Percentiles rank a stretch among this genome's conserved stretches.
Conservation (phyloP, 352 stramenopile genomes). For the Phytopythium oedochilum region DNA sequence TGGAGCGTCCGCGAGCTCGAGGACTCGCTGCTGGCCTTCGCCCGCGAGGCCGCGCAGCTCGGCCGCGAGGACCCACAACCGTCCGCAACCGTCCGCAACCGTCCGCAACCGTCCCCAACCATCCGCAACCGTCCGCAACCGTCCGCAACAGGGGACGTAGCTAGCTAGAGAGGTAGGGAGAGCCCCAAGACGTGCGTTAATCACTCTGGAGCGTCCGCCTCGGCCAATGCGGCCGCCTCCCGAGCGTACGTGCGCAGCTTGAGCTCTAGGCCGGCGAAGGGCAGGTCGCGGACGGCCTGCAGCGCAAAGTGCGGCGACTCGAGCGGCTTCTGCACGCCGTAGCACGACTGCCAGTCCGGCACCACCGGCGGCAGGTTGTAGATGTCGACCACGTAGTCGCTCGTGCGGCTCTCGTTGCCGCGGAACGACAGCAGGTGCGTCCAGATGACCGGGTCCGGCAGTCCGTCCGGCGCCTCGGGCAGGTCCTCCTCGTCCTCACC, state of each 20-base stretch:
- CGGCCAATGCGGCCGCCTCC: conserved; percentile 11
- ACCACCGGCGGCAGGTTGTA: conserved; percentile 29
- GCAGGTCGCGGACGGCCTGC: conserved; percentile 15
- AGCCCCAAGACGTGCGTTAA: too few species aligned
- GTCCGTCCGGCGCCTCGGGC: conserved; percentile 14
- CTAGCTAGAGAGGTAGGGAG: too few species aligned
- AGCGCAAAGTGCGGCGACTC: conserved; percentile 29
- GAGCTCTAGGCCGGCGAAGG: conserved; percentile 22
- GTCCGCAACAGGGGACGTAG: too few species aligned
- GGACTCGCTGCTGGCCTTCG: not conserved
- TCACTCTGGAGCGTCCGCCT: too few species aligned
- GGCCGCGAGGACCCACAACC: too few species aligned
- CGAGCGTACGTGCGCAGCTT: conserved; percentile 19
- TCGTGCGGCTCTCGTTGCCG: conserved; percentile 25
- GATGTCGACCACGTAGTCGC: conserved; percentile 51
- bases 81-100: too few species aligned
- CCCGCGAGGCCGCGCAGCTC: not conserved
- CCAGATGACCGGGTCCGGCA: conserved; percentile 49
- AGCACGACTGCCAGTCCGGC: conserved; percentile 47
- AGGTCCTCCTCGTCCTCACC: not conserved
- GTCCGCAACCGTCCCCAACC: too few species aligned
- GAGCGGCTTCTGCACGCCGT: conserved; percentile 26
- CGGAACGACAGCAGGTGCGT: conserved; percentile 59
- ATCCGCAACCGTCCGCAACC: too few species aligned
- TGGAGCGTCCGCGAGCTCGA: too few species aligned